Evolutionary conservation across 1,284 basidiomycete genomes (phyloP), one percentile per base, ranked within the genome.

Genomic region (Sporisorium iseilematis-ciliati): DNA sequence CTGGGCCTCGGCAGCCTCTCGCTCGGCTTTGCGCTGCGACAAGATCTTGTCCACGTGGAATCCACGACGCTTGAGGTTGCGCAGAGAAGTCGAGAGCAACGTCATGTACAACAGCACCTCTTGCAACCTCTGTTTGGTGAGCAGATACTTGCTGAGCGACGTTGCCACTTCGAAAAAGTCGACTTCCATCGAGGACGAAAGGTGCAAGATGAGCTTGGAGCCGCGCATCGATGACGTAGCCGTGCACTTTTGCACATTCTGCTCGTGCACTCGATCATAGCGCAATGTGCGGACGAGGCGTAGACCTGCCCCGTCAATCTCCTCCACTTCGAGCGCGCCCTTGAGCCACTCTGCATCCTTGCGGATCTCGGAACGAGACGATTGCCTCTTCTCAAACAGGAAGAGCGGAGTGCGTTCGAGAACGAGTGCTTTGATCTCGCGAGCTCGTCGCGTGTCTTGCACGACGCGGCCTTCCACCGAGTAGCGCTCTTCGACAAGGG

Each of bases 321-420:
- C 83, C 46, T 75, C 71, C 11, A 87, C 69, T 55, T 80, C 68
- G 92, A 96, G 83, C n/a, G 65, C 50, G 87, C 89, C 88, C 52
- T 90, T 90, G 43, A 98, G 87, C 92, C 92, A 94, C 18, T 90
- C 90, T 54, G 90, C 89, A 7, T 92, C 89, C 33, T 80, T 82
- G 58, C 92, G 88, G 29, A 89, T 89, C 1, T 91, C 91, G 35
- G 89, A 88, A 3, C 90, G 88, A 2, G 77, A 69, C 41, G 79
- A 68, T 80, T 93, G 91, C 0, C 90, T 91, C 65, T 94, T 92
- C 79, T 97, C 95, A 58, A 97, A 92, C 8, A 98, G 87, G 87
- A 98, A 98, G 35, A 99, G 88, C 0, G 94, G 93, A 14, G 97
- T 88, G 26, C 96, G 89, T 86, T 98, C 93, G n/a, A 96, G 86